phyloP scores from a whole-genome alignment of 345 rosid species.

The Ceriops decandra region DNA sequence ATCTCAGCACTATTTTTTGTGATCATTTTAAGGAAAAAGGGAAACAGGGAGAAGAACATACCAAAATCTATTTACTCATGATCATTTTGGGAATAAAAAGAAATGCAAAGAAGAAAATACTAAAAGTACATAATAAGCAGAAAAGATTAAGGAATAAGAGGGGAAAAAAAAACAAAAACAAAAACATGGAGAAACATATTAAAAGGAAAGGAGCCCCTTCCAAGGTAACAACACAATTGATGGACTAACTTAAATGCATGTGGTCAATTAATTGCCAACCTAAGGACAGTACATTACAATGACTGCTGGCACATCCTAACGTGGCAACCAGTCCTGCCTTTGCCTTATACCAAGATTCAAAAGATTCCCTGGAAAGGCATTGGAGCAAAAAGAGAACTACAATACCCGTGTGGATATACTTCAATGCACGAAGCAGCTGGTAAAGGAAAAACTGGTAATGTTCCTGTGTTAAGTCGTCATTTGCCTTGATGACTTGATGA shows the following conservation, averaged over 20 bases:
- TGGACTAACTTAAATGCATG: neutral
- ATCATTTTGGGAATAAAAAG: too few relatives aligned
- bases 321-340: neutral
- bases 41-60: neutral
- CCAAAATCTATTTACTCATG: too few relatives aligned
- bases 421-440: constrained; percentile 87
- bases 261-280: neutral
- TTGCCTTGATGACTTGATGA: constrained; percentile 94
- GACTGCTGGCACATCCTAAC: neutral
- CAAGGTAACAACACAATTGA: neutral
- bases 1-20: constrained; percentile 1
- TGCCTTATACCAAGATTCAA: neutral
- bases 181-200: neutral
- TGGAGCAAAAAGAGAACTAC: neutral
- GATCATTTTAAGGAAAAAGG: neutral
- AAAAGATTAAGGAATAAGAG: too few relatives aligned
- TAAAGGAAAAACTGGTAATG: constrained; percentile 94
- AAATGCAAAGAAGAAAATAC: too few relatives aligned
- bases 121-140: too few relatives aligned
- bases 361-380: neutral
- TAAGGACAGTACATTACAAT: neutral
- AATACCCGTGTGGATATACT: constrained; percentile 89
- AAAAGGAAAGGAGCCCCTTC: neutral
- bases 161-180: too few relatives aligned
- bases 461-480: constrained; percentile 90